A percentile compares a stretch with the other conserved stretches of the same genome.
phyloP scores from a whole-genome alignment of 495 filamentous ascomycete genomes.

The Amorphotheca resinae region DNA sequence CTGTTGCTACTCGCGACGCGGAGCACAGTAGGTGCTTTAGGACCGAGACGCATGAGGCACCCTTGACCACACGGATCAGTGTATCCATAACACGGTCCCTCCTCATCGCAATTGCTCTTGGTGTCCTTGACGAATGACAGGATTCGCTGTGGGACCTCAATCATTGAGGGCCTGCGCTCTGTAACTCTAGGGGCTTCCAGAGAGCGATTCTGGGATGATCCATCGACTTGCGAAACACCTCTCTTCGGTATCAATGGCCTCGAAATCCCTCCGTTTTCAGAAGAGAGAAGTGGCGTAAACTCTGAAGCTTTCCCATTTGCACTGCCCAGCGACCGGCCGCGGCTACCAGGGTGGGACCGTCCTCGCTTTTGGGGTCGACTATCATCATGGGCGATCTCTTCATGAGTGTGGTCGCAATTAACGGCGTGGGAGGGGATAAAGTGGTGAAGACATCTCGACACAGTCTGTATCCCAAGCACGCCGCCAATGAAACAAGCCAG shows the following conservation, averaged over 20 bases:
- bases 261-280: constrained; percentile 1
- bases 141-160: constrained; percentile 36
- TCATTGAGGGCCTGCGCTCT: constrained; percentile 33
- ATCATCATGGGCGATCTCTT: constrained; percentile 28
- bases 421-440: constrained; percentile 88
- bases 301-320: constrained; percentile 22
- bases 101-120: constrained; percentile 57
- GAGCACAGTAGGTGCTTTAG: constrained; percentile 2
- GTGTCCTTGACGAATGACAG: constrained; percentile 54
- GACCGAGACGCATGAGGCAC: constrained; percentile 38
- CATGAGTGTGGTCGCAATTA: constrained; percentile 78
- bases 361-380: constrained; percentile 19
- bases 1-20: constrained; percentile 3
- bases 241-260: not conserved
- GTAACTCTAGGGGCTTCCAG: constrained; percentile 1
- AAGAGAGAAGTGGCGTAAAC: constrained; percentile 25
- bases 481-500: constrained; percentile 71
- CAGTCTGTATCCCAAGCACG: constrained; percentile 68
- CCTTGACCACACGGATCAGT: constrained; percentile 76
- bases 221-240: no score
- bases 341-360: constrained; percentile 11
- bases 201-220: not conserved
- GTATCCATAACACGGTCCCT: constrained; percentile 71
- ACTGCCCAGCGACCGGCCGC: constrained; percentile 1
- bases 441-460: constrained; percentile 69